These are phyloP conservation scores for Cymbopogon flexuosus DNA, from an alignment of 202 grass and related monocot species.

Conservation along the genomic window DNA sequence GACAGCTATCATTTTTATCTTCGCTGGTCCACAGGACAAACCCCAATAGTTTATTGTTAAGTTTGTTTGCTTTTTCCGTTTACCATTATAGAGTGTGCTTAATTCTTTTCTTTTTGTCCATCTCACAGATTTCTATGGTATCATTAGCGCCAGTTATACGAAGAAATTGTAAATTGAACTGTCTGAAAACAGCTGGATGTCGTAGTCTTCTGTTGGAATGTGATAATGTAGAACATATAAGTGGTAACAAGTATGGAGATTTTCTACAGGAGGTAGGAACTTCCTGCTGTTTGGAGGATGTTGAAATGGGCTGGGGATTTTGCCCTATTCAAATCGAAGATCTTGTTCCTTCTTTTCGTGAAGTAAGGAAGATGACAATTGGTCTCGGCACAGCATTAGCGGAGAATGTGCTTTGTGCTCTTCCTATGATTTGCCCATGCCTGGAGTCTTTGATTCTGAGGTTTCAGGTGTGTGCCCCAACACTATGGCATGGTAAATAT, in stretches of 20 bases:
- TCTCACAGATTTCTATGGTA: slow-evolving; percentile 62
- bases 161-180: slow-evolving; percentile 60
- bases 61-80: background rate
- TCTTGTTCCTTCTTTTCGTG: slow-evolving; percentile 44
- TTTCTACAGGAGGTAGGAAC: slow-evolving; percentile 38
- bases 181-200: slow-evolving; percentile 75
- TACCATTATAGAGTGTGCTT: slow-evolving; percentile 14
- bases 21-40: background rate
- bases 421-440: slow-evolving; percentile 65
- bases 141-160: slow-evolving; percentile 52
- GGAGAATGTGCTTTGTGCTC: slow-evolving; percentile 50
- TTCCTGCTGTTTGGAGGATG: slow-evolving; percentile 49
- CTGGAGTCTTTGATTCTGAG: slow-evolving; percentile 64
- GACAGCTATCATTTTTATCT: background rate
- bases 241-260: slow-evolving; percentile 27
- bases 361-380: slow-evolving; percentile 54
- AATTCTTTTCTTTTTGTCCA: background rate
- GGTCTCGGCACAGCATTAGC: slow-evolving; percentile 70
- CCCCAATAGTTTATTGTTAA: background rate
- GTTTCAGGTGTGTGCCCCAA: slow-evolving; percentile 65
- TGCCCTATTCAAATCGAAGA: slow-evolving; percentile 49
- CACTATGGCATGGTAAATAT: background rate
- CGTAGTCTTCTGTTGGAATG: slow-evolving; percentile 37
- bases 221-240: slow-evolving; percentile 2
- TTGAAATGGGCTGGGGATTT: slow-evolving; percentile 84